Evolutionary conservation across 148 eudicot species (phyloP).

Genomic region (Heliosperma pusillum): DNA sequence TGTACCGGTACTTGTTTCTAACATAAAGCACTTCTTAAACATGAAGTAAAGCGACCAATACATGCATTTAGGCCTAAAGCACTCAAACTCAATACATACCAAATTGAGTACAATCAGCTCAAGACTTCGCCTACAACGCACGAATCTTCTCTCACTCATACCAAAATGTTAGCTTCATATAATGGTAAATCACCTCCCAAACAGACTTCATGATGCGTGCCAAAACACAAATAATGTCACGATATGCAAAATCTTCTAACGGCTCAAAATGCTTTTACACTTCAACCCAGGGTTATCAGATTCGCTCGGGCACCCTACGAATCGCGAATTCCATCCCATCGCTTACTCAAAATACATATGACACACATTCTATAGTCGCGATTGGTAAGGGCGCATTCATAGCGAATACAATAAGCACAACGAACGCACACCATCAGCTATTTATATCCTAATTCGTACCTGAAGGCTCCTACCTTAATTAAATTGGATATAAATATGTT

Average conservation of each 20-base stretch:
- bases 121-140: not conserved
- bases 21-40: not conserved
- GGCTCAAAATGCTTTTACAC: not conserved
- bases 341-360: no score
- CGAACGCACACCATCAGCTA: not conserved
- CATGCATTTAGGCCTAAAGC: not conserved
- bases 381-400: no score
- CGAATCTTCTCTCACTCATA: not conserved
- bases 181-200: not conserved
- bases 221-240: not conserved
- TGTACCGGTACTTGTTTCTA: no score
- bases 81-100: not conserved
- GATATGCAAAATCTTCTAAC: not conserved
- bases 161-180: not conserved
- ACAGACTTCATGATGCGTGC: not conserved
- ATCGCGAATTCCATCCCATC: no score
- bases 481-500: not conserved
- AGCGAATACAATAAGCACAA: no score
- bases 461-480: not conserved
- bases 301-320: no score
- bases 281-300: no score
- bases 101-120: not conserved
- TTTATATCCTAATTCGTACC: not conserved
- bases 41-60: not conserved
- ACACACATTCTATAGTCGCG: no score